Conservation (phyloP, 2,329 filamentous ascomycete species). For the Pezicula rhizophila region DNA sequence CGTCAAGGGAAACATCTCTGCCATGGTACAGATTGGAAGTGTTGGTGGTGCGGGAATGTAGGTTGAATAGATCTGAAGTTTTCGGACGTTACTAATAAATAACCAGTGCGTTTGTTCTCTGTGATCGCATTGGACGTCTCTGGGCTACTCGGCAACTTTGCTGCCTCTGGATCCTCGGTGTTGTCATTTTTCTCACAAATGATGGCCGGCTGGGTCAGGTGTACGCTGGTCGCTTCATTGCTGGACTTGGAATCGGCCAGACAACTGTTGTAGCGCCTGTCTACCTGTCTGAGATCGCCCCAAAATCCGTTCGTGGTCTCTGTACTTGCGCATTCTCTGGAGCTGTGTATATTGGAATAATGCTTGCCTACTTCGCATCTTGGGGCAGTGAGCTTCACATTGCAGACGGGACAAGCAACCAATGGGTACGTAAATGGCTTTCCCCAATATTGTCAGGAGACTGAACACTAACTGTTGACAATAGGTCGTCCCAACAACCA, state of each 20-base stretch:
- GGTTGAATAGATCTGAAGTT: slow-evolving; percentile 13
- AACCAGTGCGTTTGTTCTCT: slow-evolving; percentile 49
- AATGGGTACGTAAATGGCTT: slow-evolving; percentile 35
- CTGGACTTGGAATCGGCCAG: slow-evolving; percentile 57
- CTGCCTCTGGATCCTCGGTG: slow-evolving; percentile 50
- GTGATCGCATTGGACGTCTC: slow-evolving; percentile 56
- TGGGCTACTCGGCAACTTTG: slow-evolving; percentile 56
- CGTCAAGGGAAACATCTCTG: slow-evolving; percentile 69
- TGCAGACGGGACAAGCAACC: slow-evolving; percentile 36
- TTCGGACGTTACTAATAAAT: background rate
- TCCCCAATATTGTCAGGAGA: background rate
- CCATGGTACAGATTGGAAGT: slow-evolving; percentile 76
- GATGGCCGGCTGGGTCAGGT: slow-evolving; percentile 50
- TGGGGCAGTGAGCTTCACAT: slow-evolving; percentile 52
- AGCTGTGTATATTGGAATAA: slow-evolving; percentile 70
- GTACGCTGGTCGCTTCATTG: slow-evolving; percentile 62
- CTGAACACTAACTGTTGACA: slow-evolving; percentile 25
- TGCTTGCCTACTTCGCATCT: slow-evolving; percentile 73
- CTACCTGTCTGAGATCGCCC: slow-evolving; percentile 68
- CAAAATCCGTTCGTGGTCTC: slow-evolving; percentile 63
- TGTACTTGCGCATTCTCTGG: slow-evolving; percentile 68
- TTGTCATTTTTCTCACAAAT: slow-evolving; percentile 51
- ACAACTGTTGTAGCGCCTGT: slow-evolving; percentile 63
- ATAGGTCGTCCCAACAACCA: slow-evolving; percentile 63
- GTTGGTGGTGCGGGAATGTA: slow-evolving; percentile 63